Evolutionary conservation across 768 basidiomycete genomes (phyloP), one percentile per base, ranked within the genome.

Genomic region (Kwoniella sp.): DNA sequence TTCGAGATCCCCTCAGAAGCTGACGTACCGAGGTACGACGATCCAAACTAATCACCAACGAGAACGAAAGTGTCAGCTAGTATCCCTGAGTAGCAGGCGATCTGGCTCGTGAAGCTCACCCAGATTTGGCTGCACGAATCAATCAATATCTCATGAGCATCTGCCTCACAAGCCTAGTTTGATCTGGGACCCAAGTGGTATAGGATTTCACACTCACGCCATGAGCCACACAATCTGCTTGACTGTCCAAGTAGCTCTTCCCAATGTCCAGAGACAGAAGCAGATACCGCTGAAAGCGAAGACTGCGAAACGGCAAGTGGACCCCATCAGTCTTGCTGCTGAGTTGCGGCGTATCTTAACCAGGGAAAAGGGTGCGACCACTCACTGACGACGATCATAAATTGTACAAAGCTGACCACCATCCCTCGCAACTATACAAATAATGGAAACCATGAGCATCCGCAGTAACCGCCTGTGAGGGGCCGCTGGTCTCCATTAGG

Each of bases 221-320:
- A 79, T 76, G 30, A 79, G 63, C 78, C 78, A 79, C 10, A 76
- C 71, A 40, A 79, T 79, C 70, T 78, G 73, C 56, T 69, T 71
- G 37, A 79, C 69, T 1, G 77, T 76, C 78, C 78, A 79, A 4
- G 77, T 79, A 13, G 72, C 77, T 44, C 69, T 40, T 0, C 79
- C 80, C 1, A 81, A 71, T 0, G 79, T 78, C 69, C 73, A 76
- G n/a, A 81, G 60, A 21, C 72, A 73, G 62, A 76, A 76, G 26
- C 70, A 72, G n/a, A 76, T 76, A 13, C 74, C 74, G 50, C 76
- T 77, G 68, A 78, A 81, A 9, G 76, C 71, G 50, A 81, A 44
- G 27, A 79, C 80, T 59, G 73, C 37, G 50, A 44, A n/a, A 62
- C 12, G 13, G 68, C 57, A 30, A 62, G 57, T 40, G 46, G 1